Percentiles rank a stretch among this genome's conserved stretches.
Evolutionary conservation across 371 early-diverging fungal genomes (phyloP).

Genomic region (Dinochytrium kinnereticum): DNA sequence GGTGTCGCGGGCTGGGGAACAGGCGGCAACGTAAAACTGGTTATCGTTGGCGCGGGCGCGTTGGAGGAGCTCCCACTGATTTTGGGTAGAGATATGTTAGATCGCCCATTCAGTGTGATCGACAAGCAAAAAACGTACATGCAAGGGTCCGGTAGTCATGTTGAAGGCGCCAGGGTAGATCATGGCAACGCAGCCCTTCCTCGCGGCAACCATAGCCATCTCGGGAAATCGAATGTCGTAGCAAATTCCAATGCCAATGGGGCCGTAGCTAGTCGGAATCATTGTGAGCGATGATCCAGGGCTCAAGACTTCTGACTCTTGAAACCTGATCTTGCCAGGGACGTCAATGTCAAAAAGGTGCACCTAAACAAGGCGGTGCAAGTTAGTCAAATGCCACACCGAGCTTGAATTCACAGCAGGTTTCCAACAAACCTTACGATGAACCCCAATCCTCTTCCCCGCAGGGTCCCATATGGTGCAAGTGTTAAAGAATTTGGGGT

Average conservation of each 20-base stretch:
- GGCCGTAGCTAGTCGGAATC: slow-evolving; percentile 82
- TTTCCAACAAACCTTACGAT: slow-evolving; percentile 42
- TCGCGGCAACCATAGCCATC: slow-evolving; percentile 90
- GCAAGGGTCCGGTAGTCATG: slow-evolving; percentile 86
- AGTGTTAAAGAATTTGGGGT: slow-evolving; percentile 80
- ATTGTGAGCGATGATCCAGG: slow-evolving; percentile 77
- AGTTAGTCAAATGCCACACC: too few species aligned
- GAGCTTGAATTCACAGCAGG: neutral
- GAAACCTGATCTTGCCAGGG: slow-evolving; percentile 88
- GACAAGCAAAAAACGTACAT: slow-evolving; percentile 39
- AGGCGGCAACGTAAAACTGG: slow-evolving; percentile 85
- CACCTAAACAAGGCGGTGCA: slow-evolving; percentile 51
- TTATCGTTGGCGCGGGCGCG: slow-evolving; percentile 80
- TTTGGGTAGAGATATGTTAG: too few species aligned
- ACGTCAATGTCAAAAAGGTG: slow-evolving; percentile 97
- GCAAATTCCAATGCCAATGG: slow-evolving; percentile 92
- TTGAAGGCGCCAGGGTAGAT: slow-evolving; percentile 95
- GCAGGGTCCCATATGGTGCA: slow-evolving; percentile 83
- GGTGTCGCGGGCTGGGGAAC: slow-evolving; percentile 90
- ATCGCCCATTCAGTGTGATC: too few species aligned
- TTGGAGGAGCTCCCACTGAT: slow-evolving; percentile 91
- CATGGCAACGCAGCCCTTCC: slow-evolving; percentile 89
- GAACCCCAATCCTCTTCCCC: slow-evolving; percentile 59
- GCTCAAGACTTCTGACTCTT: slow-evolving; percentile 86
- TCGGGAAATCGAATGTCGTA: slow-evolving; percentile 97